Conservation (phyloP, 148 eudicot species). For the Arbutus unedo region DNA sequence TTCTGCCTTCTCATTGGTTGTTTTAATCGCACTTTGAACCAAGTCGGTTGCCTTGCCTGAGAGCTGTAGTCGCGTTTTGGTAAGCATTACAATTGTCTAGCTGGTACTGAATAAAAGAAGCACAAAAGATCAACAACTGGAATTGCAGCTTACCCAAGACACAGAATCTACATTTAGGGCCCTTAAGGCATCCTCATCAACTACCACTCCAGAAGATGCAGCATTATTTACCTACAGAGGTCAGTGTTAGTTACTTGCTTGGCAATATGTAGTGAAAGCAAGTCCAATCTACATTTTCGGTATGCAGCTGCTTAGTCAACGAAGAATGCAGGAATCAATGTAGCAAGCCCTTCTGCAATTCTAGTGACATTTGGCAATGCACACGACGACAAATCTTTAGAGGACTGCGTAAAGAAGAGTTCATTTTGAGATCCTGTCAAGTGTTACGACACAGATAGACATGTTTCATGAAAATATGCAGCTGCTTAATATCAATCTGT, state of each 20-base stretch:
- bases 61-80: slow-evolving; percentile 24
- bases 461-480: background rate
- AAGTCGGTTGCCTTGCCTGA: slow-evolving; percentile 41
- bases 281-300: background rate
- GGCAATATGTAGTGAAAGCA: background rate
- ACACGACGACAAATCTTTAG: slow-evolving; percentile 7
- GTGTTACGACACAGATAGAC: background rate
- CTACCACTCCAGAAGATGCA: slow-evolving; percentile 48
- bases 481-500: background rate
- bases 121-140: background rate
- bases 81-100: background rate
- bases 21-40: slow-evolving; percentile 37
- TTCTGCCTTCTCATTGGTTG: slow-evolving; percentile 34
- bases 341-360: background rate
- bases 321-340: background rate
- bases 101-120: background rate
- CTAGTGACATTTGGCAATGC: background rate
- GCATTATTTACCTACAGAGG: slow-evolving; percentile 52
- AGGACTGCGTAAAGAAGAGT: background rate
- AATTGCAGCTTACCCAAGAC: slow-evolving; percentile 35
- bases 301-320: background rate
- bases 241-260: background rate
- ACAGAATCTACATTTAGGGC: slow-evolving; percentile 41
- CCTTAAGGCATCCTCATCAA: slow-evolving; percentile 44
- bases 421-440: background rate